Percentiles rank a stretch among this genome's conserved stretches.
These are phyloP conservation scores for Mycogone perniciosa DNA, from an alignment of 2,329 filamentous ascomycete species.

Conservation along the genomic window DNA sequence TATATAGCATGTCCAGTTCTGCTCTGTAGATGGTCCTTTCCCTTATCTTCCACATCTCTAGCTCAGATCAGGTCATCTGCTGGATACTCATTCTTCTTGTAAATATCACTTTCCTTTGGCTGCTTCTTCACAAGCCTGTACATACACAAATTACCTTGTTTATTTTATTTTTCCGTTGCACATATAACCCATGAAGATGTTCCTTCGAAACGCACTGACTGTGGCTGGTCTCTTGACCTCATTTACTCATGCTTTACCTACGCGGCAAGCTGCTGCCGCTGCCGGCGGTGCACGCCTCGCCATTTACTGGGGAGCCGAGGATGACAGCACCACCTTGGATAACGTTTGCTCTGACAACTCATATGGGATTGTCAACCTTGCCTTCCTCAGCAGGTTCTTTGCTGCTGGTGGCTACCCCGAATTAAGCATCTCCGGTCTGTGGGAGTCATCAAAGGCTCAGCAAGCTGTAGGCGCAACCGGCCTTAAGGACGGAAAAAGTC, in stretches of 20 bases:
- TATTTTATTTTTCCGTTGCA: not conserved
- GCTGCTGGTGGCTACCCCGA: conserved; percentile 6
- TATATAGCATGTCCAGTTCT: no score
- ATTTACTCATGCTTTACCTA: conserved; percentile 1
- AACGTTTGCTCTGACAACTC: conserved; percentile 14
- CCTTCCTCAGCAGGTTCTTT: conserved; percentile 16
- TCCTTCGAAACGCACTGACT: not conserved
- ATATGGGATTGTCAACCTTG: conserved; percentile 18
- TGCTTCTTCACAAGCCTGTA: not conserved
- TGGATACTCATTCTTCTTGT: not conserved
- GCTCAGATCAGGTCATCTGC: not conserved
- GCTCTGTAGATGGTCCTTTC: no score
- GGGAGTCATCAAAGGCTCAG: conserved; percentile 10
- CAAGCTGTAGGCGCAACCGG: conserved; percentile 14
- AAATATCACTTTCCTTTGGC: not conserved
- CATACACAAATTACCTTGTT: not conserved
- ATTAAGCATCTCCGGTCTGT: conserved; percentile 2
- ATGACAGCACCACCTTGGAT: conserved; percentile 13
- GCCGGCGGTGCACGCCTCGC: conserved; percentile 9
- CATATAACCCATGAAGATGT: not conserved
- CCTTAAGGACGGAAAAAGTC: conserved; percentile 15
- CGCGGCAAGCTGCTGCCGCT: not conserved
- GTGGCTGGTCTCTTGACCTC: not conserved
- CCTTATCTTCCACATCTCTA: not conserved
- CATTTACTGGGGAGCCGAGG: conserved; percentile 18